Evolutionary conservation across 345 rosid species (phyloP), one percentile per base, ranked within the genome.

Genomic region (Hibiscus tridactylites): DNA sequence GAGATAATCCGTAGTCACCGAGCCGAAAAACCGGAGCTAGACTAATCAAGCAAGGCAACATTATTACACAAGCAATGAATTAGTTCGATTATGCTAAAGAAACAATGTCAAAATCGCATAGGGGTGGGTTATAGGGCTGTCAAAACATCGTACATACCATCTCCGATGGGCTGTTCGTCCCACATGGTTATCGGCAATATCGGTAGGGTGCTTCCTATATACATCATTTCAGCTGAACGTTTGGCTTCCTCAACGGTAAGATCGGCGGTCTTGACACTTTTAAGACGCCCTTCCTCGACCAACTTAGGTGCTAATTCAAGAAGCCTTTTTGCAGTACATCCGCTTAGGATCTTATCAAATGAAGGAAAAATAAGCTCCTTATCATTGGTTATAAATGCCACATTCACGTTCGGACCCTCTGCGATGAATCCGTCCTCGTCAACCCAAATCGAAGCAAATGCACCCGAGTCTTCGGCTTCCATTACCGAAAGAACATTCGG

Each of bases 401-500:
- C 90, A 19, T 89, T 89, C 71, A 89, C 86, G 1, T 85, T 89
- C 0, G 94, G 91, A 52, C 94, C 94, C 76, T 89, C 94, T 0
- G 91, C 87, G 0, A 89, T 54, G 44, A 76, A 85, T 15, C 87
- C 90, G 19, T 81, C 76, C 5, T 85, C 87, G 19, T 87, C 94
- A 24, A 87, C 81, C 94, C 94, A 89, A 26, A 89, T 79, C 53
- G 90, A 85, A 70, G 88, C 81, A 52, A 70, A 79, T 15, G 86
- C 91, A 39, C 88, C 94, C 59, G 79, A 58, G 37, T 87, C 94
- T 75, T 87, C 94, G 2, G 91, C 94, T 81, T 89, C 91, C 90
- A 87, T 84, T 57, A 77, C 49, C 0, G 91, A 71, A 5, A 85
- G 87, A 52, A 84, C 90, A 56, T 89, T 87, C 0, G 91, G 91